phyloP scores from a whole-genome alignment of 148 eudicot genomes.

The Camellia granthamiana region DNA sequence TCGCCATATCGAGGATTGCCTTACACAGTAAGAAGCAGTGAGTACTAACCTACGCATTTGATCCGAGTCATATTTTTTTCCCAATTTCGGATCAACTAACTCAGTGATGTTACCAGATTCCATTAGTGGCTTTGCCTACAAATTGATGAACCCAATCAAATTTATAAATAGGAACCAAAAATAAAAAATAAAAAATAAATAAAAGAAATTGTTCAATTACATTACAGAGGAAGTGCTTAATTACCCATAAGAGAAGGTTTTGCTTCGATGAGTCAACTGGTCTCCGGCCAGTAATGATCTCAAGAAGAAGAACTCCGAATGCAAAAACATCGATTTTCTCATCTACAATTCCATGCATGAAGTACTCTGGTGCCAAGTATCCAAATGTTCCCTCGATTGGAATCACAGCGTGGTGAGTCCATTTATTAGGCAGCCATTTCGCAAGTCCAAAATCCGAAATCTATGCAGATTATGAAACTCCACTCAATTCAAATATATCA shows the following conservation, averaged over 20 bases:
- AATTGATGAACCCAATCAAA: background rate
- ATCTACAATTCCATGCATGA: conserved; percentile 91
- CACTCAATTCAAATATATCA: conserved; percentile 4
- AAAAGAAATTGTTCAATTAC: background rate
- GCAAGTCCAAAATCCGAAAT: conserved; percentile 73
- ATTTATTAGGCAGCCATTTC: conserved; percentile 63
- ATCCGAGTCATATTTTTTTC: conserved; percentile 47
- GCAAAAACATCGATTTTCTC: conserved; percentile 92
- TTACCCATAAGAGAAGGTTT: conserved; percentile 82
- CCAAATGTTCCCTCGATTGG: conserved; percentile 94
- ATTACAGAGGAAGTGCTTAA: too few species aligned
- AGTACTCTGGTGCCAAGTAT: conserved; percentile 96
- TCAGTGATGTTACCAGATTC: conserved; percentile 58
- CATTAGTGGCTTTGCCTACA: conserved; percentile 79
- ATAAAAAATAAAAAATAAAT: too few species aligned
- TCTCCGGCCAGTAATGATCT: conserved; percentile 70
- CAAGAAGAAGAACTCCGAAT: conserved; percentile 80
- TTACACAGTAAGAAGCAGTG: conserved; percentile 77
- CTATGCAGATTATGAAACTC: conserved; percentile 20
- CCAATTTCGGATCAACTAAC: conserved; percentile 68
- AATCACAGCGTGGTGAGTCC: conserved; percentile 50
- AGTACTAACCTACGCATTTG: conserved; percentile 59
- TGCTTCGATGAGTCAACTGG: conserved; percentile 70
- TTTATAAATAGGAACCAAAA: background rate
- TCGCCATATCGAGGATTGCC: conserved; percentile 67